Evolutionary conservation across 169 alveolate species (phyloP).

Genomic region (Nephromyces sp.): DNA sequence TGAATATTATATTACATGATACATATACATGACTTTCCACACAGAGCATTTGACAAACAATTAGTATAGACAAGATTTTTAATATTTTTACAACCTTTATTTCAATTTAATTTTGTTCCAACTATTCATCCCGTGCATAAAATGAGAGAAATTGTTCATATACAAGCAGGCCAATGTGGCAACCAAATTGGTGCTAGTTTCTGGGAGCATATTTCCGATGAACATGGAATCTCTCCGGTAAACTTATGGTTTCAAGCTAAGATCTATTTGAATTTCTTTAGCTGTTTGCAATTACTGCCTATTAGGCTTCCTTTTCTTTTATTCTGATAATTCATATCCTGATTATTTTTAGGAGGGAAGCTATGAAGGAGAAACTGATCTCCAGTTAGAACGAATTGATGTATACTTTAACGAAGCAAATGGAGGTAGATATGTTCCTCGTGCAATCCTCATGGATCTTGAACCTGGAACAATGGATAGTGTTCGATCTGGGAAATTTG

Average conservation of each 20-base stretch:
- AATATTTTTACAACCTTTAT: too few relatives aligned
- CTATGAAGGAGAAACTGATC: conserved; percentile 75
- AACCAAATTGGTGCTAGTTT: conserved; percentile 99
- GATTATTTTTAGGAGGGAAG: conserved; percentile 43
- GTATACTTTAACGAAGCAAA: conserved; percentile 94
- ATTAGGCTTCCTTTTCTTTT: too few relatives aligned
- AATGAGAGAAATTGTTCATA: conserved; percentile 97
- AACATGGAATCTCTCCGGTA: conserved; percentile 96
- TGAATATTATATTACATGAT: too few relatives aligned
- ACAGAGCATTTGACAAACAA: too few relatives aligned
- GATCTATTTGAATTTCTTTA: not conserved
- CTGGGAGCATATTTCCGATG: conserved; percentile 99
- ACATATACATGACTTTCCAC: too few relatives aligned
- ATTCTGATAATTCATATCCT: not conserved
- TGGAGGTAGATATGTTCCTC: conserved; percentile 95
- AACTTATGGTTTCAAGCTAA: conserved; percentile 16
- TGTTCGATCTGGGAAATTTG: conserved; percentile 83
- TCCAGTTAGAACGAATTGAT: conserved; percentile 68
- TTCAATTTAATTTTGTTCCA: too few relatives aligned
- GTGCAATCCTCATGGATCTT: conserved; percentile 94
- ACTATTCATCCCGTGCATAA: too few relatives aligned
- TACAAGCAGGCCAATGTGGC: conserved; percentile 98
- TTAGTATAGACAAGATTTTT: too few relatives aligned
- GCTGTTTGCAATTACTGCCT: not conserved
- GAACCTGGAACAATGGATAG: conserved; percentile 98